Evolutionary conservation across 352 stramenopile genomes (phyloP).

Genomic region (Albugo candida): DNA sequence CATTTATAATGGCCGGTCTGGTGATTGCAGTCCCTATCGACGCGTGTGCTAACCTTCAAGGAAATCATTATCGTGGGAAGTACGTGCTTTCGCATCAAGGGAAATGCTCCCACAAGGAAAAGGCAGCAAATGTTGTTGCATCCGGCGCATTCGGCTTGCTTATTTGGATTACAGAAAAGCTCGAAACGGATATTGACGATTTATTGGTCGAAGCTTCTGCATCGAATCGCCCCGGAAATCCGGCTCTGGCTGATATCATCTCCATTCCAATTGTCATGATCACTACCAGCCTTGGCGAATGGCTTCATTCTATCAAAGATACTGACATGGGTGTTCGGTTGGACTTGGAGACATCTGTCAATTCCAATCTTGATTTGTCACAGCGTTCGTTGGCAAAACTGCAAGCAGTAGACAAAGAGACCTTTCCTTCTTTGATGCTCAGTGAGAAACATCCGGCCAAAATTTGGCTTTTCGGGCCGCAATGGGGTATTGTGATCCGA

Average conservation of each 20-base stretch:
- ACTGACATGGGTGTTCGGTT: neutral
- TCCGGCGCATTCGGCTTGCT: slow-evolving; percentile 32
- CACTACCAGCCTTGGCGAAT: slow-evolving; percentile 31
- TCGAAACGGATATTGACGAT: slow-evolving; percentile 28
- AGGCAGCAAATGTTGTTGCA: slow-evolving; percentile 27
- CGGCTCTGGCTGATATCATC: slow-evolving; percentile 1
- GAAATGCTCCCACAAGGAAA: slow-evolving; percentile 54
- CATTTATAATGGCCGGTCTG: slow-evolving; percentile 11
- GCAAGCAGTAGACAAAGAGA: too few relatives aligned
- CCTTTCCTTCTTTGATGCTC: too few relatives aligned
- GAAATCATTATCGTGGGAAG: slow-evolving; percentile 21
- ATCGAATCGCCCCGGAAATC: slow-evolving; percentile 3
- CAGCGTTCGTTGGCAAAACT: too few relatives aligned
- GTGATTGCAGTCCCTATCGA: slow-evolving; percentile 31
- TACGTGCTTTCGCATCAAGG: slow-evolving; percentile 30
- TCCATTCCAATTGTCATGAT: slow-evolving; percentile 43
- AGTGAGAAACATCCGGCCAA: too few relatives aligned
- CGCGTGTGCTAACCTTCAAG: slow-evolving; percentile 21
- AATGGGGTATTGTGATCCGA: too few relatives aligned
- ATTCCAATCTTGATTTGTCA: too few relatives aligned
- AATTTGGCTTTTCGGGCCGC: too few relatives aligned
- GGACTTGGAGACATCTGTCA: too few relatives aligned
- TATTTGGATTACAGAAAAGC: slow-evolving; percentile 41
- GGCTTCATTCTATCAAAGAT: slow-evolving; percentile 21
- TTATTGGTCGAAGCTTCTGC: slow-evolving; percentile 4